Percentiles rank a stretch among this genome's conserved stretches.
Evolutionary conservation across 495 filamentous ascomycete species (phyloP).

Genomic region (Tuber umbilicatum): DNA sequence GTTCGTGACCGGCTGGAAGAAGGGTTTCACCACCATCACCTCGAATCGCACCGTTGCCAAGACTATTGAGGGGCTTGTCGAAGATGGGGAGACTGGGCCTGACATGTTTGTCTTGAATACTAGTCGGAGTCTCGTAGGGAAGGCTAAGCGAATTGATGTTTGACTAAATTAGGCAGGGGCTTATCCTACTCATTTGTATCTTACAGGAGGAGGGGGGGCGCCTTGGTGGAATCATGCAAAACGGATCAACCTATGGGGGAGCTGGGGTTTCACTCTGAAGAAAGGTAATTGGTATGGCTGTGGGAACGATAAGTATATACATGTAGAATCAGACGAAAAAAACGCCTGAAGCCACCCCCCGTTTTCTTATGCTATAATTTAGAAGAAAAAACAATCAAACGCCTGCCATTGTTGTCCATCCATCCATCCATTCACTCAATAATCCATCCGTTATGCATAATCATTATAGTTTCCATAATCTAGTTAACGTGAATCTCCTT

Average conservation of each 20-base stretch:
- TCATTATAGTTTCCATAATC: background rate
- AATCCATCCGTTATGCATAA: constrained; percentile 1
- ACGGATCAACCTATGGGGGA: background rate
- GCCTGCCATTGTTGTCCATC: background rate
- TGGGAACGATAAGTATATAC: background rate
- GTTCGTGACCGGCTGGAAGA: constrained; percentile 63
- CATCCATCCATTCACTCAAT: background rate
- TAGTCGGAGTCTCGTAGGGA: constrained; percentile 60
- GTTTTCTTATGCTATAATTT: background rate
- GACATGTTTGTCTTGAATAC: constrained; percentile 57
- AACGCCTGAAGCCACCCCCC: background rate
- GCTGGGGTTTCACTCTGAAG: background rate
- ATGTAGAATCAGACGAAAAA: background rate
- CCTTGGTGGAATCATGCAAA: background rate
- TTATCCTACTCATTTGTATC: background rate
- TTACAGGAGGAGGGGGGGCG: background rate
- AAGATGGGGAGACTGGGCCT: constrained; percentile 50
- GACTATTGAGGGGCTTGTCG: constrained; percentile 53
- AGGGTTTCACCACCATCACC: constrained; percentile 56
- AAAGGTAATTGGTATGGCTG: background rate
- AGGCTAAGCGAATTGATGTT: constrained; percentile 49
- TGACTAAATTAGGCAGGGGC: background rate
- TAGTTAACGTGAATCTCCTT: constrained; percentile 27
- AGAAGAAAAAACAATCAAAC: background rate
- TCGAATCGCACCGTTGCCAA: constrained; percentile 61